Conservation (phyloP, 2,329 filamentous ascomycete species). For the Orbilia brochopaga region DNA sequence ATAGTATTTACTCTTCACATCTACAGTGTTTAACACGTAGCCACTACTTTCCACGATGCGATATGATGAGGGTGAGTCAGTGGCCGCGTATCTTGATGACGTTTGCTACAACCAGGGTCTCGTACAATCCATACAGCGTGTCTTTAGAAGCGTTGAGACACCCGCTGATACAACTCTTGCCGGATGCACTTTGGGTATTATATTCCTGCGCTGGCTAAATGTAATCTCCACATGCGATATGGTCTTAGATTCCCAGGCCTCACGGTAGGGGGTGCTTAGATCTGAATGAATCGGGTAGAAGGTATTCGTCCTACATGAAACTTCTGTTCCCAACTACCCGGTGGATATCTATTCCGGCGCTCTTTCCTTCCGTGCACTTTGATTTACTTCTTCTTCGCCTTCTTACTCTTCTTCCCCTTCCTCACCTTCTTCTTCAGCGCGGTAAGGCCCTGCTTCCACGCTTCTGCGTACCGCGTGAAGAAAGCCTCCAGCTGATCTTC, state of each 20-base stretch:
- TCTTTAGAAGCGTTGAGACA: too few species aligned
- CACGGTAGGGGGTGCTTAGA: not conserved
- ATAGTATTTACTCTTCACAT: conserved; percentile 7
- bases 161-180: too few species aligned
- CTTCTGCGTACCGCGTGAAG: conserved; percentile 83
- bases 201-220: too few species aligned
- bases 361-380: conserved; percentile 63
- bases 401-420: conserved; percentile 80
- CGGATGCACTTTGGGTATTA: too few species aligned
- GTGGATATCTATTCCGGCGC: too few species aligned
- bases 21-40: not conserved
- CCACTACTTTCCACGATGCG: not conserved
- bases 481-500: conserved; percentile 78
- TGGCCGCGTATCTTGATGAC: not conserved
- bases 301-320: too few species aligned
- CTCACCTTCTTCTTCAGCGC: conserved; percentile 91
- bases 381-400: conserved; percentile 73
- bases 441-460: conserved; percentile 87
- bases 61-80: not conserved
- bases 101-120: conserved; percentile 4
- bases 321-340: too few species aligned
- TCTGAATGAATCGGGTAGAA: too few species aligned
- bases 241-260: not conserved
- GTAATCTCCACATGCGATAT: too few species aligned
- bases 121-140: too few species aligned